These are phyloP conservation scores for Epichloe amarillans DNA, from an alignment of 2,329 filamentous ascomycete genomes.

Conservation along the genomic window DNA sequence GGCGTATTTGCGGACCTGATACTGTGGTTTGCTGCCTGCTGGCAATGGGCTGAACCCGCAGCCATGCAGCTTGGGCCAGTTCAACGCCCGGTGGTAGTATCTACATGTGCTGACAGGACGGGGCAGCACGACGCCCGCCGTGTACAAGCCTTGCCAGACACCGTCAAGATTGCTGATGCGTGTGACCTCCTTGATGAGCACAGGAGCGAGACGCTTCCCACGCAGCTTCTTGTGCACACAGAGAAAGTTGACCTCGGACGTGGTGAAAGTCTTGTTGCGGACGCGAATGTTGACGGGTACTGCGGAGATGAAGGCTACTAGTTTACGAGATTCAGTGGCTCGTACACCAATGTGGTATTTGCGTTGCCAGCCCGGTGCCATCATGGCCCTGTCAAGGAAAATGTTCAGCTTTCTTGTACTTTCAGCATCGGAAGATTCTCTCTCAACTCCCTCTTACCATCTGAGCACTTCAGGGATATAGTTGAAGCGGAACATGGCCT, in stretches of 20 bases:
- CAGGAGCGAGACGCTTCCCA: slow-evolving; percentile 78
- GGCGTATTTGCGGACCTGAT: slow-evolving; percentile 76
- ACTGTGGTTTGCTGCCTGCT: slow-evolving; percentile 65
- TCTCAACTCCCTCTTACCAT: slow-evolving; percentile 44
- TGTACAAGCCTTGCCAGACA: slow-evolving; percentile 93
- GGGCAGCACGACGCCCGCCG: slow-evolving; percentile 79
- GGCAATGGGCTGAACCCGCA: slow-evolving; percentile 89
- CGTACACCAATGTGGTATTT: slow-evolving; percentile 94
- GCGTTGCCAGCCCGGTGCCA: slow-evolving; percentile 85
- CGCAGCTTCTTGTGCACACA: slow-evolving; percentile 97
- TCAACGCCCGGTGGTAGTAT: slow-evolving; percentile 86
- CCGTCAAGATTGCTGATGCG: slow-evolving; percentile 75
- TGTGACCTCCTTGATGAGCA: slow-evolving; percentile 96
- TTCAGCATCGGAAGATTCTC: no score
- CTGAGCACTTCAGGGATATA: slow-evolving; percentile 82
- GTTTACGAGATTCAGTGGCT: slow-evolving; percentile 65
- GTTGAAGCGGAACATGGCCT: slow-evolving; percentile 95
- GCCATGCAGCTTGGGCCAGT: slow-evolving; percentile 94
- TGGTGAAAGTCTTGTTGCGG: slow-evolving; percentile 58
- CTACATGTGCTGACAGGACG: slow-evolving; percentile 85
- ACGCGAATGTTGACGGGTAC: slow-evolving; percentile 77
- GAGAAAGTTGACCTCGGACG: slow-evolving; percentile 95
- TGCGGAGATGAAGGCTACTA: slow-evolving; percentile 92
- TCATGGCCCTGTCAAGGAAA: slow-evolving; percentile 56
- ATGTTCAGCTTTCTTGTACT: not conserved